These are phyloP conservation scores for Monosporascus sp. DNA, from an alignment of 2,329 filamentous ascomycete species.

Conservation along the genomic window DNA sequence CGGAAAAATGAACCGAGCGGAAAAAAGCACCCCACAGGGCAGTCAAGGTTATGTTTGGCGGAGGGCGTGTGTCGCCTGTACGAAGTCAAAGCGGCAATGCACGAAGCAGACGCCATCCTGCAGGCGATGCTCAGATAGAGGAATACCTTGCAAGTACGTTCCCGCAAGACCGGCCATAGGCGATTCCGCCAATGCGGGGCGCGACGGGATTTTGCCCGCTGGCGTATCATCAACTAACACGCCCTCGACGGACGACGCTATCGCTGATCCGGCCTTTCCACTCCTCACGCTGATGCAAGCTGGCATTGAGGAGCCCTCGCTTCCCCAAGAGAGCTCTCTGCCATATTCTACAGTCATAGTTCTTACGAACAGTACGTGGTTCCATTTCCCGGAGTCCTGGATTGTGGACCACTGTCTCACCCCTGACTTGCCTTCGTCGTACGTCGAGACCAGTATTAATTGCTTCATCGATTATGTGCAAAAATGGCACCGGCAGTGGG, in stretches of 20 bases:
- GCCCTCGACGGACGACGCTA: neutral
- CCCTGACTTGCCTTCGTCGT: neutral
- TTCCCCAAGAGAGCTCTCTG: neutral
- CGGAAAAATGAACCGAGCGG: too few relatives aligned
- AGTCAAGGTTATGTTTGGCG: constrained; percentile 11
- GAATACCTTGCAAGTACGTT: constrained; percentile 17
- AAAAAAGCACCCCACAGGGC: too few relatives aligned
- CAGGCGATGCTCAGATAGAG: constrained; percentile 23
- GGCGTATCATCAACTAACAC: too few relatives aligned
- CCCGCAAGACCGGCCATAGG: constrained; percentile 10
- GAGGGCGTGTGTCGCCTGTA: constrained; percentile 26
- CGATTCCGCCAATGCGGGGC: neutral
- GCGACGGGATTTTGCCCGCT: neutral
- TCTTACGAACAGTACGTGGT: constrained; percentile 9
- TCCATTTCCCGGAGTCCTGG: constrained; percentile 15
- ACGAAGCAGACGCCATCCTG: constrained; percentile 30
- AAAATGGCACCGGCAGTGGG: constrained; percentile 20
- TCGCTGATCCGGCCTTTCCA: constrained; percentile 1
- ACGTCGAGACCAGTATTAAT: constrained; percentile 15
- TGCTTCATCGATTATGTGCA: constrained; percentile 20
- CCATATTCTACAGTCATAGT: neutral
- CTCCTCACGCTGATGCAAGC: constrained; percentile 6
- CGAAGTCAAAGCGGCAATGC: constrained; percentile 30
- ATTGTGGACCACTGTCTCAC: constrained; percentile 13
- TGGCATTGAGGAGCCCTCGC: neutral